Conservation (phyloP, 257 asterid species). For the Petunia secreta region DNA sequence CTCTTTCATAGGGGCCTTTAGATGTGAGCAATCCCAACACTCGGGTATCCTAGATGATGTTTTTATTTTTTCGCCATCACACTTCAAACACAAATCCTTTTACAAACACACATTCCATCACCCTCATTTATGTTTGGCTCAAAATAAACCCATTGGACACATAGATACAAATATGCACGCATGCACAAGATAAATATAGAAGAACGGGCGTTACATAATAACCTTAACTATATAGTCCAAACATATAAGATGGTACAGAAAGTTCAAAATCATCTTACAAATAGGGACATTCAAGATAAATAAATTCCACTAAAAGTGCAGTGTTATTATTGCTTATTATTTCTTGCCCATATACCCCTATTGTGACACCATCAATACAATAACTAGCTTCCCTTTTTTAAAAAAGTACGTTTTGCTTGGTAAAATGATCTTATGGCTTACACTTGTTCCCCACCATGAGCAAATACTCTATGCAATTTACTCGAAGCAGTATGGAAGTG, state of each 20-base stretch:
- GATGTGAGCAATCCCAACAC: too few relatives aligned
- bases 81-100: too few relatives aligned
- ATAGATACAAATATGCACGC: too few relatives aligned
- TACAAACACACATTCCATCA: too few relatives aligned
- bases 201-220: not conserved
- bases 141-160: too few relatives aligned
- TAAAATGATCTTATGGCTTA: conserved; percentile 44
- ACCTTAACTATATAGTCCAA: not conserved
- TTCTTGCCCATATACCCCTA: conserved; percentile 17
- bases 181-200: too few relatives aligned
- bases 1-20: too few relatives aligned
- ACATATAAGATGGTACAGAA: not conserved
- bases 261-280: not conserved
- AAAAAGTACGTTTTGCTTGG: conserved; percentile 49
- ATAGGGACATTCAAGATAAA: conserved; percentile 4
- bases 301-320: conserved; percentile 23
- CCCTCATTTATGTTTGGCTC: too few relatives aligned
- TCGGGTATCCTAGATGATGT: too few relatives aligned
- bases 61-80: too few relatives aligned
- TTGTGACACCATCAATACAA: conserved; percentile 23
- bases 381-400: conserved; percentile 42
- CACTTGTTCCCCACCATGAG: conserved; percentile 34
- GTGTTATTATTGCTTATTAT: conserved; percentile 38
- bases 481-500: not conserved
- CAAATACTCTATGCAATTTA: conserved; percentile 4